phyloP scores from a whole-genome alignment of 768 basidiomycete genomes.

The Cystofilobasidium macerans region DNA sequence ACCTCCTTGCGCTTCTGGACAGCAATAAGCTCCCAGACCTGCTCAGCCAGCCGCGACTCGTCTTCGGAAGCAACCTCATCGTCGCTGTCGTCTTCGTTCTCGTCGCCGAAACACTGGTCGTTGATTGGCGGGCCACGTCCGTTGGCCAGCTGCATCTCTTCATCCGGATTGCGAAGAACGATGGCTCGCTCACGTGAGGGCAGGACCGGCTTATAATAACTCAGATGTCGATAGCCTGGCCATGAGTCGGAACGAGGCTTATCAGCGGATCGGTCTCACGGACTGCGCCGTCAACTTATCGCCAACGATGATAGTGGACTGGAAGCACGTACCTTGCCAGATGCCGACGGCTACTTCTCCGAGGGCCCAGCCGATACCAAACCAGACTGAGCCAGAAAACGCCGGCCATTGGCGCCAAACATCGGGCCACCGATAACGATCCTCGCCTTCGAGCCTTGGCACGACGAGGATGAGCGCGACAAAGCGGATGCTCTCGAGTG shows the following conservation, averaged over 20 bases:
- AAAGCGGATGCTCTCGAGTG: conserved; percentile 8
- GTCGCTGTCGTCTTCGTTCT: neutral
- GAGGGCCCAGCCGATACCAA: conserved; percentile 21
- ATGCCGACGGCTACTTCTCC: conserved; percentile 21
- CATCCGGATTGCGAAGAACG: neutral
- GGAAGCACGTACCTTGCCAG: conserved; percentile 24
- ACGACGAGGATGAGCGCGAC: conserved; percentile 4
- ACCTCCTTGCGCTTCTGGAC: conserved; percentile 22
- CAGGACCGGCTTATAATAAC: neutral
- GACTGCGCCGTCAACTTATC: no score
- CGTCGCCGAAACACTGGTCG: neutral
- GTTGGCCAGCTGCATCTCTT: neutral
- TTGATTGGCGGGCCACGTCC: neutral
- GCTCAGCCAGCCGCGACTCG: conserved; percentile 10
- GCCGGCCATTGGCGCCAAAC: conserved; percentile 20
- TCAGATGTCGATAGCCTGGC: neutral
- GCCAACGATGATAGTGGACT: no score
- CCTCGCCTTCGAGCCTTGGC: conserved; percentile 2
- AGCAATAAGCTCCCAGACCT: conserved; percentile 17
- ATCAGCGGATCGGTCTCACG: no score
- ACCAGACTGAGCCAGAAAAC: conserved; percentile 14
- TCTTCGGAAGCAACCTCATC: conserved; percentile 1
- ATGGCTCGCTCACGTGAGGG: neutral
- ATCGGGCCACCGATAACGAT: neutral
- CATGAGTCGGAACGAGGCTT: no score